These are phyloP conservation scores for Acrodontium crateriforme DNA, from an alignment of 2,329 filamentous ascomycete genomes.

Conservation along the genomic window DNA sequence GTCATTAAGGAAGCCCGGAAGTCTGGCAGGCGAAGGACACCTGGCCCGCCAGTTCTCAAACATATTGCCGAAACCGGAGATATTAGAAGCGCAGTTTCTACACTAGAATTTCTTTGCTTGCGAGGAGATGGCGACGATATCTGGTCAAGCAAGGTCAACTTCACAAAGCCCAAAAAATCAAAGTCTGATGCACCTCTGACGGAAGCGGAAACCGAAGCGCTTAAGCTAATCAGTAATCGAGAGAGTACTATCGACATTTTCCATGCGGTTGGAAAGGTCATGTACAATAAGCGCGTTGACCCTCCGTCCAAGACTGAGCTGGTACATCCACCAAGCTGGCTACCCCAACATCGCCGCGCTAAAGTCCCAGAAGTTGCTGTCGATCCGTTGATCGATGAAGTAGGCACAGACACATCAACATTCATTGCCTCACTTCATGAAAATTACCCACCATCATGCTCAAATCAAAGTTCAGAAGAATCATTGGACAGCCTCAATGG, in stretches of 20 bases:
- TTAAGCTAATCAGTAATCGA: conserved; percentile 70
- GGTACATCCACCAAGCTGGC: conserved; percentile 32
- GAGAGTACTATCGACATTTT: conserved; percentile 90
- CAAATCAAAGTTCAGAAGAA: conserved; percentile 41
- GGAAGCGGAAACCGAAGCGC: conserved; percentile 60
- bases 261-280: conserved; percentile 86
- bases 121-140: conserved; percentile 61
- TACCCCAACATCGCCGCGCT: conserved; percentile 30
- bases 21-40: conserved; percentile 60
- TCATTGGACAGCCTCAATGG: conserved; percentile 67
- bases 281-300: conserved; percentile 84
- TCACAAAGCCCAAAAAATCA: conserved; percentile 53
- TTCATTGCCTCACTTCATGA: conserved; percentile 87
- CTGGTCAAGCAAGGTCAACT: conserved; percentile 61
- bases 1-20: conserved; percentile 73
- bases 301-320: conserved; percentile 23
- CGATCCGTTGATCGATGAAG: conserved; percentile 77
- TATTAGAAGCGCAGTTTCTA: conserved; percentile 80
- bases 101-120: conserved; percentile 82
- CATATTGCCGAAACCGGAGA: conserved; percentile 77
- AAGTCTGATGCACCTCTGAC: conserved; percentile 51
- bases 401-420: conserved; percentile 79
- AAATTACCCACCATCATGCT: conserved; percentile 81
- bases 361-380: conserved; percentile 32
- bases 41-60: conserved; percentile 66